Evolutionary conservation across 306 rosid species (phyloP), one percentile per base, ranked within the genome.

Genomic region (Oemleria cerasiformis): DNA sequence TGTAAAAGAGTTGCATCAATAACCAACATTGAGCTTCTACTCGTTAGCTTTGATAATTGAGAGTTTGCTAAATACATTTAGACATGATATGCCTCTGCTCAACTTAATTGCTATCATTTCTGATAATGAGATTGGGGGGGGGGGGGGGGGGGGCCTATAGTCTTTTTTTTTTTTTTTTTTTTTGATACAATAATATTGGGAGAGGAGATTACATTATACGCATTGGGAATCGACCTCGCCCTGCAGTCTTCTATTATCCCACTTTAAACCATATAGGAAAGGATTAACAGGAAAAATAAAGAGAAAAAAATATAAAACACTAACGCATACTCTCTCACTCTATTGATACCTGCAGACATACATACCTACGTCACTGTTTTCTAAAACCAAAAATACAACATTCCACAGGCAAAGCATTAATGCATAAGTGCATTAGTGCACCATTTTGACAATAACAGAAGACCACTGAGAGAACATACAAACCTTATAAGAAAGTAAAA

Each of bases 401-500:
- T n/a, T n/a, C n/a, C n/a, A n/a, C n/a, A n/a, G n/a, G n/a, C n/a
- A n/a, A n/a, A n/a, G n/a, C n/a, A n/a, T n/a, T n/a, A n/a, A n/a
- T n/a, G n/a, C n/a, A n/a, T n/a, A n/a, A n/a, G n/a, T n/a, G n/a
- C n/a, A 8, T 19, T 72, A 59, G 30, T 12, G 21, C 21, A 40
- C 39, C 16, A 71, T 74, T 56, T 34, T 12, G 47, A 19, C 0
- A 7, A 19, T 44, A 17, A 48, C 19, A 59, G 39, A 49, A 30
- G 25, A 41, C 2, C 60, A 51, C 39, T 53, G 21, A 25, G 21
- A 34, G 68, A 60, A 38, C 11, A 59, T 44, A 53, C 69, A 68
- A 36, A 93, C 98, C 93, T 86, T 74, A 77, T 75, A 79, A 49
- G 89, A 80, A 61, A 75, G 74, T 79, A 91, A 72, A 56, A 69